A percentile compares a stretch with the other conserved stretches of the same genome.
These are phyloP conservation scores for Berberis vulgaris DNA, from an alignment of 164 flowering plant genomes.

Conservation along the genomic window DNA sequence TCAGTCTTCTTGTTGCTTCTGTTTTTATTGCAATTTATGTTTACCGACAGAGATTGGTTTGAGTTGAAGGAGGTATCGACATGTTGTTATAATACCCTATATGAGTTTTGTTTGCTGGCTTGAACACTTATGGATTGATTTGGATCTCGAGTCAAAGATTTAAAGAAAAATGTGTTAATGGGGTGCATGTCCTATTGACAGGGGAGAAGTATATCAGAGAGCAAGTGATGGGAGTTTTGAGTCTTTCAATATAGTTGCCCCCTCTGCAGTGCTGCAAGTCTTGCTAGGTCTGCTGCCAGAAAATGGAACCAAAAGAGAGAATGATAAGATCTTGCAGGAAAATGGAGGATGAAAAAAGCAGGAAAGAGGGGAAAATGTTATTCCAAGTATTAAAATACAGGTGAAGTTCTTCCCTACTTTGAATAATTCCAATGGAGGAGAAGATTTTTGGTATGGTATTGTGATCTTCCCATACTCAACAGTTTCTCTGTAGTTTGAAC, in stretches of 20 bases:
- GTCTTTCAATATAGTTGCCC: slow-evolving; percentile 34
- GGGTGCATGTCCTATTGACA: slow-evolving; percentile 4
- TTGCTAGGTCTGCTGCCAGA: slow-evolving; percentile 43
- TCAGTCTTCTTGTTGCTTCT: no score
- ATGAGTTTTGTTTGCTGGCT: no score
- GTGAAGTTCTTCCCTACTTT: background rate
- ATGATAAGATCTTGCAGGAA: slow-evolving; percentile 42
- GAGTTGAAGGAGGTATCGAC: no score
- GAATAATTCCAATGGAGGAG: background rate
- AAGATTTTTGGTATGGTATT: slow-evolving; percentile 1
- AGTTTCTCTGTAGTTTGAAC: background rate
- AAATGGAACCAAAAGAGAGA: slow-evolving; percentile 41
- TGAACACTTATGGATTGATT: no score
- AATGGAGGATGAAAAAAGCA: slow-evolving; percentile 10
- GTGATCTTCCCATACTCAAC: background rate
- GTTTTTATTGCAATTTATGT: no score
- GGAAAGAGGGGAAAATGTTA: background rate
- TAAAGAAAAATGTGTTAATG: no score
- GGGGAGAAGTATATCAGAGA: slow-evolving; percentile 40
- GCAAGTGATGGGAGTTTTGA: slow-evolving; percentile 24
- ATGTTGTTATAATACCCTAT: no score
- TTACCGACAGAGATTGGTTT: no score
- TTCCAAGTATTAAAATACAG: background rate
- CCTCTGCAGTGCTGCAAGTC: slow-evolving; percentile 24
- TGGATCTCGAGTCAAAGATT: no score